These are phyloP conservation scores for Eucalyptus tenuipes DNA, from an alignment of 345 rosid genomes.

Conservation along the genomic window DNA sequence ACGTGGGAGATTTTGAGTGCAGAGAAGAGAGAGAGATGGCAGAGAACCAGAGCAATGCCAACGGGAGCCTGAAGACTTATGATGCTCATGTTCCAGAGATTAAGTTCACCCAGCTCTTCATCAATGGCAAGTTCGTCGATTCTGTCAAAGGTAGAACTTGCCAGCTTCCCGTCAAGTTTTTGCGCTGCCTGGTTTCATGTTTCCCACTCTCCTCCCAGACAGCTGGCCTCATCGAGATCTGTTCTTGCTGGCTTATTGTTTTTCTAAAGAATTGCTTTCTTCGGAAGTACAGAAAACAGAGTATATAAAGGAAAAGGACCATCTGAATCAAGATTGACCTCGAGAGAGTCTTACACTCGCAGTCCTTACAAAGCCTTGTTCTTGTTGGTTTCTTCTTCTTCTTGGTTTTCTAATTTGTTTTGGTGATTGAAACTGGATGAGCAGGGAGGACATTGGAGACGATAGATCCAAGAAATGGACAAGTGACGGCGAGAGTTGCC, in stretches of 20 bases:
- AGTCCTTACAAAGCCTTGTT: not conserved
- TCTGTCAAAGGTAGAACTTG: slow-evolving; percentile 35
- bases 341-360: not conserved
- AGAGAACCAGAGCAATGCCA: not conserved
- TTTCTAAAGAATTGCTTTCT: not conserved
- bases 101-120: slow-evolving; percentile 56
- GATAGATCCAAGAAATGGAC: slow-evolving; percentile 42
- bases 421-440: not conserved
- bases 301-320: not conserved
- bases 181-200: not conserved
- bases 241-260: not conserved
- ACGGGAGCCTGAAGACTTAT: slow-evolving; percentile 13
- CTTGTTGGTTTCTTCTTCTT: not conserved
- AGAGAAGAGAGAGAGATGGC: slow-evolving; percentile 15
- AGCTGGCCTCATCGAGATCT: not conserved
- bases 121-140: slow-evolving; percentile 56
- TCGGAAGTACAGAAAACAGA: not conserved
- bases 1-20: not conserved
- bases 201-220: not conserved
- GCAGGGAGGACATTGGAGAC: slow-evolving; percentile 46
- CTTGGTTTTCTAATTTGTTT: not conserved
- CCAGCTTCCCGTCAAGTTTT: not conserved
- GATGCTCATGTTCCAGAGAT: slow-evolving; percentile 23
- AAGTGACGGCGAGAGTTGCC: slow-evolving; percentile 25
- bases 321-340: not conserved